Evolutionary conservation across 2,329 filamentous ascomycete genomes (phyloP).

Genomic region (Ampelomyces quisqualis): DNA sequence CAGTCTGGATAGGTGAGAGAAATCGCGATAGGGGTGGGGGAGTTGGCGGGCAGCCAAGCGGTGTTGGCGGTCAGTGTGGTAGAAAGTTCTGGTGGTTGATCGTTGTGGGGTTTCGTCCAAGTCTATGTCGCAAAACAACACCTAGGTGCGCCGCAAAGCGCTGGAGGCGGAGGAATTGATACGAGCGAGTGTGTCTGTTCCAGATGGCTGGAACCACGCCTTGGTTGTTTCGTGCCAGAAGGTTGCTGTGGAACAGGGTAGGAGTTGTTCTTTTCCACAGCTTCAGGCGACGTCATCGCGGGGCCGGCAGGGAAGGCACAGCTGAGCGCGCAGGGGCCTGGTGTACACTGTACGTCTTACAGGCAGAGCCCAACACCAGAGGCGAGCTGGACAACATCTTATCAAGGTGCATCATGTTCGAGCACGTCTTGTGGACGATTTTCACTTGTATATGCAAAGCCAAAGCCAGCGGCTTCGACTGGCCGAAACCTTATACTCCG

Average conservation of each 20-base stretch:
- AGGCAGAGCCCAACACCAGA: background rate
- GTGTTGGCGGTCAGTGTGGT: conserved; percentile 1
- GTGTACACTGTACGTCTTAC: no score
- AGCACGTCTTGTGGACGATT: no score
- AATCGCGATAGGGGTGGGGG: conserved; percentile 7
- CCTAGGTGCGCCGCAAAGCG: background rate
- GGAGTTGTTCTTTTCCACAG: conserved; percentile 4
- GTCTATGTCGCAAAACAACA: conserved; percentile 1
- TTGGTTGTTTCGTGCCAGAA: conserved; percentile 2
- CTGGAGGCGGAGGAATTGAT: background rate
- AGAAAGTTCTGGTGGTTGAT: conserved; percentile 3
- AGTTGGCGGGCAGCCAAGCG: conserved; percentile 6
- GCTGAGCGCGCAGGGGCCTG: conserved; percentile 2
- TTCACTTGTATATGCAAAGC: no score
- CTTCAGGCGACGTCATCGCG: conserved; percentile 11
- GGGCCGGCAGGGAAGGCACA: conserved; percentile 1
- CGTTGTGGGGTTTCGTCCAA: background rate
- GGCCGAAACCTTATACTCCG: no score
- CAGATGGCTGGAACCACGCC: background rate
- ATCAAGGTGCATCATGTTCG: no score
- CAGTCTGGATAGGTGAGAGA: no score
- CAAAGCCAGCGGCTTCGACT: background rate
- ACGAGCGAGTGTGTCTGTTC: conserved; percentile 5
- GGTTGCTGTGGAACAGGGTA: background rate
- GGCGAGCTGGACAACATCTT: no score